Percentiles rank a stretch among this genome's conserved stretches.
phyloP scores from a whole-genome alignment of 1,284 basidiomycete genomes.

The Trametes pubescens region DNA sequence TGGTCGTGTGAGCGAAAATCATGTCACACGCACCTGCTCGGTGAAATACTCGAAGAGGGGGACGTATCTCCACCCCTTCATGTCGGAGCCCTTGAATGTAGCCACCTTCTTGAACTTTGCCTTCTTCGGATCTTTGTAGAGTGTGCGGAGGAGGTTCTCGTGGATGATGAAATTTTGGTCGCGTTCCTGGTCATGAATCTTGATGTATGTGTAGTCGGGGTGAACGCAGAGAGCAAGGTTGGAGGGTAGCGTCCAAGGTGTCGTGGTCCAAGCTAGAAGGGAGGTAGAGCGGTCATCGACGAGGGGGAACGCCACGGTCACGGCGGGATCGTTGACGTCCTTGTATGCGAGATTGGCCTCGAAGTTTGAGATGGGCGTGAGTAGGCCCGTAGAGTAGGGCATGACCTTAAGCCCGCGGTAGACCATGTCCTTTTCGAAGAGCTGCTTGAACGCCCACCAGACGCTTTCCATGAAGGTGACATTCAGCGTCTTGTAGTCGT shows the following conservation, averaged over 20 bases:
- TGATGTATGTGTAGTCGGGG: conserved; percentile 96
- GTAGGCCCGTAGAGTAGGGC: conserved; percentile 98
- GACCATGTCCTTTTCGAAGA: conserved; percentile 94
- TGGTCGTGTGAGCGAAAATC: neutral
- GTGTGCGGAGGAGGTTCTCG: conserved; percentile 86
- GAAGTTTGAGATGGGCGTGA: conserved; percentile 97
- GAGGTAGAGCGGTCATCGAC: conserved; percentile 93
- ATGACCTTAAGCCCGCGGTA: conserved; percentile 96
- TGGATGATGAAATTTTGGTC: conserved; percentile 94
- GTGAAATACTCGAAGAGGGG: conserved; percentile 98
- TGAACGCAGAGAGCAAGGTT: conserved; percentile 97
- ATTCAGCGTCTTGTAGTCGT: conserved; percentile 99
- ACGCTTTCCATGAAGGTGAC: conserved; percentile 96
- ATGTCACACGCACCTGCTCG: conserved; percentile 70
- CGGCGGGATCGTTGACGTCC: conserved; percentile 94
- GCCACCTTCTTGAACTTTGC: conserved; percentile 95
- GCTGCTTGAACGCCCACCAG: conserved; percentile 99
- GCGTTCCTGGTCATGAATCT: conserved; percentile 93
- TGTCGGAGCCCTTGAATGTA: conserved; percentile 88
- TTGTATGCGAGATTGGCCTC: conserved; percentile 95
- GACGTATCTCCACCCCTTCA: conserved; percentile 97
- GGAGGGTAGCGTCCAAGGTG: conserved; percentile 98
- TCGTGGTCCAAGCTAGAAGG: conserved; percentile 98
- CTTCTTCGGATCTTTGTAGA: conserved; percentile 99
- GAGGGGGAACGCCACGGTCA: conserved; percentile 93